Evolutionary conservation across 495 filamentous ascomycete genomes (phyloP), one percentile per base, ranked within the genome.

Genomic region (Lentithecium fluviatile): DNA sequence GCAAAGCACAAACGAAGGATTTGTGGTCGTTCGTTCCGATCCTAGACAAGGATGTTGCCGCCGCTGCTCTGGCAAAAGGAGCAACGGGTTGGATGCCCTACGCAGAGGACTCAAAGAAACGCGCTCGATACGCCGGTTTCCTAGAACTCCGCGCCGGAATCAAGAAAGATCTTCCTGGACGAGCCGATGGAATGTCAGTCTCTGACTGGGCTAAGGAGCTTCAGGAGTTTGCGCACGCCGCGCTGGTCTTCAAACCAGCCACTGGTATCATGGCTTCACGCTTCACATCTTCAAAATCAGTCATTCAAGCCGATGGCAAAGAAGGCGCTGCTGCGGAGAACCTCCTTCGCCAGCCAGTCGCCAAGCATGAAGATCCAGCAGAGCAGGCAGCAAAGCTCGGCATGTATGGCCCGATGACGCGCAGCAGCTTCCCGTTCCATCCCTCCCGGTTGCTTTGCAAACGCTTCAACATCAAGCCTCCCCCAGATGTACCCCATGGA

Each of bases 161-260:
- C 34, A 78, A 76, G 21, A 75, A 79, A 25, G 77, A 69, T 2
- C 76, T 88, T 0, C 90, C 91, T 1, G 75, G 86, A 59, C 79
- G 83, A 23, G 73, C 76, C 0, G 66, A 78, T 0, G 79, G 76
- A 0, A 79, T 82, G 67, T 83, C 76, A 47, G 84, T 80, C 36
- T 85, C 91, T 51, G 90, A 92, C 54, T 95, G 90, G 80, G 70
- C 84, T 6, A 83, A 82, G 54, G 94, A 98, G 71, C 78, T 96
- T 51, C 73, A 84, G 42, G 95, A 98, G 70, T 98, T 98, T 70
- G 80, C 85, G 40, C 88, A 87, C 58, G 93, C 90, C 26, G 94
- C 95, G 6, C 81, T 87, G 67, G 92, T 97, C 6, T 97, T 97
- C 79, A 91, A 89, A 71, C 94, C 94, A 0, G 87, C 95, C 79